Conservation (phyloP, 345 rosid species). For the Syzygium jambos region DNA sequence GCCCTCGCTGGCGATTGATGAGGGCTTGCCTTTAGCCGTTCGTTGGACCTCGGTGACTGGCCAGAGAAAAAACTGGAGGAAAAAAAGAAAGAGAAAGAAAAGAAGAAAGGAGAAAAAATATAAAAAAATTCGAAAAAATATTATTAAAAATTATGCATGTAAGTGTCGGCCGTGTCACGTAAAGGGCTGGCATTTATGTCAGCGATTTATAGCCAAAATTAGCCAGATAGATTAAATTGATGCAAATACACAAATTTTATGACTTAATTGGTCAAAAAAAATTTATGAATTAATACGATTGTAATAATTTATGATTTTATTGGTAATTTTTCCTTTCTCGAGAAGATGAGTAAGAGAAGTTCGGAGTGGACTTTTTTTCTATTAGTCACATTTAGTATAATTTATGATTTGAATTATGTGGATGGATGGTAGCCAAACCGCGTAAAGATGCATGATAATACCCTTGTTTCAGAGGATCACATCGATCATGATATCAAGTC, state of each 20-base stretch:
- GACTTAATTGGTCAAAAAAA: no score
- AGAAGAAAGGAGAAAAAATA: not conserved
- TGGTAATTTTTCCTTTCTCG: not conserved
- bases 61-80: not conserved
- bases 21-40: not conserved
- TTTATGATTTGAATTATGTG: not conserved
- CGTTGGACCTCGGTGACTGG: not conserved
- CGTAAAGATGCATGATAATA: not conserved
- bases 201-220: not conserved
- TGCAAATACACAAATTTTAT: not conserved
- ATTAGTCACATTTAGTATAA: not conserved
- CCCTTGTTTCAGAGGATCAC: not conserved
- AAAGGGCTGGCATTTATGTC: no score
- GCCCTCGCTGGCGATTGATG: not conserved
- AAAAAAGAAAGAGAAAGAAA: not conserved
- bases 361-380: not conserved
- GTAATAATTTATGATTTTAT: no score
- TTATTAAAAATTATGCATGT: not conserved
- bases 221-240: not conserved
- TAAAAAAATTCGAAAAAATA: no score
- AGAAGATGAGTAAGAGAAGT: not conserved
- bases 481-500: not conserved
- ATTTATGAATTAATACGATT: no score
- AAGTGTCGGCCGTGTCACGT: no score
- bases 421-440: not conserved